Evolutionary conservation across 2,329 filamentous ascomycete species (phyloP).

Genomic region (Xylaria multiplex): DNA sequence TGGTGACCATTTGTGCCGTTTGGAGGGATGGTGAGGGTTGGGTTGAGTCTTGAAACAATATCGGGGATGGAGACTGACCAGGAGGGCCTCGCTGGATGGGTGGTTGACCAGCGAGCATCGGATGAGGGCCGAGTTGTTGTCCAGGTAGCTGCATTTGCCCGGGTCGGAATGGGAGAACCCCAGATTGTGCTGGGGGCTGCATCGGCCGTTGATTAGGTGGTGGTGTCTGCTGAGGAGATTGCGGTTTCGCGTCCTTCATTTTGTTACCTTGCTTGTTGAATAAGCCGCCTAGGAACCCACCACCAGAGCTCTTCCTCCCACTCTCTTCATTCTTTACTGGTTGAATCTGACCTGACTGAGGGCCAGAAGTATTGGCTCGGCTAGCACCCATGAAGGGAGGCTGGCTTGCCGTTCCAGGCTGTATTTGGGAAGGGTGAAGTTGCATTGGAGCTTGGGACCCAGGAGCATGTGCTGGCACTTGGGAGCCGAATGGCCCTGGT

Average conservation of each 20-base stretch:
- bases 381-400: conserved; percentile 30
- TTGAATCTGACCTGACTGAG: conserved; percentile 35
- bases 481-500: conserved; percentile 12
- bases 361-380: conserved; percentile 35
- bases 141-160: conserved; percentile 43
- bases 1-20: conserved; percentile 41
- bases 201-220: conserved; percentile 35
- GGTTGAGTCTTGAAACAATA: conserved; percentile 22
- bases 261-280: conserved; percentile 46
- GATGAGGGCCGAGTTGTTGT: conserved; percentile 43
- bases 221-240: conserved; percentile 36
- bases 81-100: conserved; percentile 32
- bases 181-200: conserved; percentile 40
- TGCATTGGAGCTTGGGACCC: conserved; percentile 9
- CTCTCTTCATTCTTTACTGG: conserved; percentile 42
- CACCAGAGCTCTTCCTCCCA: conserved; percentile 41
- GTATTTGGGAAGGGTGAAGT: conserved; percentile 27
- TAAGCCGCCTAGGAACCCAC: conserved; percentile 44
- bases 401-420: conserved; percentile 13
- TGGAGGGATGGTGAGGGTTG: conserved; percentile 33
- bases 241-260: conserved; percentile 42
- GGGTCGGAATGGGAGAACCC: conserved; percentile 37
- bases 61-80: conserved; percentile 37
- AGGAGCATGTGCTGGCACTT: conserved; percentile 10
- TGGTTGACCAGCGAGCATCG: conserved; percentile 43